A percentile compares a stretch with the other conserved stretches of the same genome.
phyloP scores from a whole-genome alignment of 306 rosid species.

The Pyrus betulifolia region DNA sequence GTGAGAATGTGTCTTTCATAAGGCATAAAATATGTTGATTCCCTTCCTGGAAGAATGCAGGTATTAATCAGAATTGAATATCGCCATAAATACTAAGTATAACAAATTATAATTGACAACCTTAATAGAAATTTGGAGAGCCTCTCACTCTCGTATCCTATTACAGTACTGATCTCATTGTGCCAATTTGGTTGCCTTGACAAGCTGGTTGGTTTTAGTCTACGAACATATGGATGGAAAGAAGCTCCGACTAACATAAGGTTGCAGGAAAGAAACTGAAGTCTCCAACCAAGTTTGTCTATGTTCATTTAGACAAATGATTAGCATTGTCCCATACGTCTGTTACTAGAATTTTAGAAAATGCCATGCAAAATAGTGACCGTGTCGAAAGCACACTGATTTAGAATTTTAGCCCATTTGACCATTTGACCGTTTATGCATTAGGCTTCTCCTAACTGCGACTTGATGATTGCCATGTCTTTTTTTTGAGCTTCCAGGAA shows the following conservation, averaged over 20 bases:
- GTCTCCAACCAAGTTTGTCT: background rate
- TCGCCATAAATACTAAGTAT: too few species aligned
- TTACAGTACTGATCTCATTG: background rate
- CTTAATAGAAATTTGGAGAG: background rate
- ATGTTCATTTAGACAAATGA: background rate
- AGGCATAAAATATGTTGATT: too few species aligned
- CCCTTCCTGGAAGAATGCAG: too few species aligned
- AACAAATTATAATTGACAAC: background rate
- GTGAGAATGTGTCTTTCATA: too few species aligned
- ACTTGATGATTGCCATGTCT: background rate
- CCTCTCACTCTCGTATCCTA: background rate
- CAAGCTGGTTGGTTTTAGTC: background rate
- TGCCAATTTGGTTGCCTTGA: background rate
- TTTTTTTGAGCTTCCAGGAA: background rate
- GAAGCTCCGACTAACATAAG: background rate
- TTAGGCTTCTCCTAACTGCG: background rate
- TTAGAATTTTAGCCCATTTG: background rate
- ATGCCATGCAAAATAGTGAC: background rate
- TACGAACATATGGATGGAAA: background rate
- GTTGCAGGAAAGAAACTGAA: background rate
- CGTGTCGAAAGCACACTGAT: background rate
- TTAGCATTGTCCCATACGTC: background rate
- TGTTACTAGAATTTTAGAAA: background rate
- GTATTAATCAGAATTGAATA: too few species aligned
- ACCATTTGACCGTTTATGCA: background rate